These are phyloP conservation scores for Pycnococcus provasolii DNA, from an alignment of 139 green algal species.

Conservation along the genomic window DNA sequence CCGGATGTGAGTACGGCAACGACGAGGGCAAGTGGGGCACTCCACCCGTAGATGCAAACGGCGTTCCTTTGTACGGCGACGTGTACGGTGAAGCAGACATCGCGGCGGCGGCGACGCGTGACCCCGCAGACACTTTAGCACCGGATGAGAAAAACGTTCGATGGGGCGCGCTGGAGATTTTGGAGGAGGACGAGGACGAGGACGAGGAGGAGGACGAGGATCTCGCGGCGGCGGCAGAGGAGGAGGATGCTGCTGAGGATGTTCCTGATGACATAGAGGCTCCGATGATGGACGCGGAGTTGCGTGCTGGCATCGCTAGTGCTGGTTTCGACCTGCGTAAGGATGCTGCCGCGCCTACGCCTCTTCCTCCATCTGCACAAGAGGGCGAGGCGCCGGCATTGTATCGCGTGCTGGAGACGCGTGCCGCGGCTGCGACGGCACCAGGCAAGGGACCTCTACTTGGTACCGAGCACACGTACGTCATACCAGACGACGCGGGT, in stretches of 20 bases:
- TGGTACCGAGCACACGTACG: slow-evolving; percentile 77
- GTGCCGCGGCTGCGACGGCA: too few relatives aligned
- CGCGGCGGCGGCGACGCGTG: not conserved
- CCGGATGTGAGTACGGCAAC: slow-evolving; percentile 70
- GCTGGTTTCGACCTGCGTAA: slow-evolving; percentile 71
- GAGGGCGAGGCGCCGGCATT: too few relatives aligned
- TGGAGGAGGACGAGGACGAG: slow-evolving; percentile 47
- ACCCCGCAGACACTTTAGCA: slow-evolving; percentile 32
- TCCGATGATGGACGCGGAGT: slow-evolving; percentile 31
- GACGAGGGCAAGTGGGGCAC: slow-evolving; percentile 92
- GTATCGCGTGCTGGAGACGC: too few relatives aligned
- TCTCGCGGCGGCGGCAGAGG: slow-evolving; percentile 42
- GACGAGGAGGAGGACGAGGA: slow-evolving; percentile 45
- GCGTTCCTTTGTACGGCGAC: slow-evolving; percentile 89
- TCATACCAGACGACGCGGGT: slow-evolving; percentile 46
- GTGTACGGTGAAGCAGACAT: slow-evolving; percentile 61
- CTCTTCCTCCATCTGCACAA: too few relatives aligned
- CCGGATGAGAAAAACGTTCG: slow-evolving; percentile 52
- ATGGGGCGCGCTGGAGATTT: slow-evolving; percentile 64
- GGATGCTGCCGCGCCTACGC: not conserved
- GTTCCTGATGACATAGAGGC: not conserved
- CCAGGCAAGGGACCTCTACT: slow-evolving; percentile 41
- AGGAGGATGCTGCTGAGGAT: slow-evolving; percentile 29
- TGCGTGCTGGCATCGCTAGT: slow-evolving; percentile 51
- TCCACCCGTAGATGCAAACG: slow-evolving; percentile 83